Base-by-base conservation (phyloP, 805 yeast species). In the Saccharomycopsis capsularis region DNA sequence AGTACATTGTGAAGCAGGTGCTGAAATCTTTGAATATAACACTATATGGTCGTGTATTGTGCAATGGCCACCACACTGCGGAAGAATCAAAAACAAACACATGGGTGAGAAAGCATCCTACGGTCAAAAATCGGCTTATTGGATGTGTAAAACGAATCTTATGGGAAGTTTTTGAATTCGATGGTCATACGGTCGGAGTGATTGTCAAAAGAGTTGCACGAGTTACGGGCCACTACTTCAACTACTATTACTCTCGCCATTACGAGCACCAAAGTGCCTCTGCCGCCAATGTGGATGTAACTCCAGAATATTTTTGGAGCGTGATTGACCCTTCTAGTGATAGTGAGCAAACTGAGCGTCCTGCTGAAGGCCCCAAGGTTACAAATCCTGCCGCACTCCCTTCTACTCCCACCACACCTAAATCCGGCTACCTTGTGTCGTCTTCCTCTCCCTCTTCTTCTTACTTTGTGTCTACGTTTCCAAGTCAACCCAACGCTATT, bases 121-220 rank as follows among this genome's bases (percentile, higher is more conserved):
- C 36, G 19, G 35, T 50, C 13, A 46, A 39, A 18, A 25, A 19
- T n/a, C 13, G 51, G 13, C 21, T 50, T 4, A 25, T 46, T 23
- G 54, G 54, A 22, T 34, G 44, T 22, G 16, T 50, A 21, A 50
- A 50, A 16, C 47, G 54, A 5, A 46, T 50, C 16, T 42, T 50
- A 23, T 50, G 54, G 54, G 47, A 47, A 13, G 40, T 21, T 7
- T 50, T 50, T 22, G 37, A 34, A 5, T 50, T 46, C 22, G 24
- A 30, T 15, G 54, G 51, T n/a, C 42, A 37, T 27, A 30, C 21
- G 6, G 37, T 49, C 9, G 50, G 24, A 24, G 25, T 40, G 25
- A 23, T 49, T 6, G 40, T 49, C 4, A 42, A 36, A 30, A 32
- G 49, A 36, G 53, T 49, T 19, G 48, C 49, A n/a, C 34, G 47